These are phyloP conservation scores for Neurospora sp. DNA, from an alignment of 495 filamentous ascomycete species.

Conservation along the genomic window DNA sequence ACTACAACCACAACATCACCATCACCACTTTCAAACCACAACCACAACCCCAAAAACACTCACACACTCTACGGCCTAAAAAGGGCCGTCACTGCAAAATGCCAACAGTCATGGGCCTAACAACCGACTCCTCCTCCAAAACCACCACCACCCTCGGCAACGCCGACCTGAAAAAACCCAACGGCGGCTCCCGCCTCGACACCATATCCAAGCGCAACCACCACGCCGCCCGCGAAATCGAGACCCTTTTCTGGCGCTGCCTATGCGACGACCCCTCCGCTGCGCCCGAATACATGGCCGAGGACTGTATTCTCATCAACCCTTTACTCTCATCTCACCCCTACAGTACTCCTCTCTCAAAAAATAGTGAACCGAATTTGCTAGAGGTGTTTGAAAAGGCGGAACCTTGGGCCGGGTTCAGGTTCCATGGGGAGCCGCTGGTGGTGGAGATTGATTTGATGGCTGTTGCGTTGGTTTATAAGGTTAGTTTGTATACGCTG, in stretches of 20 bases:
- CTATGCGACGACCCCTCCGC: slow-evolving; percentile 24
- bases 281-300: slow-evolving; percentile 23
- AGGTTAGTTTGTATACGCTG: slow-evolving; percentile 17
- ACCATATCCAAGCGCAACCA: slow-evolving; percentile 32
- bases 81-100: slow-evolving; percentile 2
- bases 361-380: slow-evolving; percentile 16
- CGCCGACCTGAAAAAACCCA: slow-evolving; percentile 28
- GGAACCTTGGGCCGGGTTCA: slow-evolving; percentile 15
- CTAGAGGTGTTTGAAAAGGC: slow-evolving; percentile 13
- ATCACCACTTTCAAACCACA: background rate
- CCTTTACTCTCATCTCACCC: slow-evolving; percentile 14
- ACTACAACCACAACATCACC: background rate
- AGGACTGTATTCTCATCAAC: slow-evolving; percentile 30
- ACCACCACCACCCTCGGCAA: slow-evolving; percentile 14
- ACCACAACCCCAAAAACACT: background rate
- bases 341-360: too few species aligned
- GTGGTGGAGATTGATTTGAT: slow-evolving; percentile 29
- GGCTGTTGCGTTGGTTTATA: slow-evolving; percentile 23
- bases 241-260: slow-evolving; percentile 26
- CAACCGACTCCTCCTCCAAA: slow-evolving; percentile 12
- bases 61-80: too few species aligned
- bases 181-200: slow-evolving; percentile 20
- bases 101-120: slow-evolving; percentile 21
- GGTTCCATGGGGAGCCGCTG: slow-evolving; percentile 19
- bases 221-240: slow-evolving; percentile 22